Evolutionary conservation across 2,329 filamentous ascomycete genomes (phyloP).

Genomic region (Ophiostoma sp.): DNA sequence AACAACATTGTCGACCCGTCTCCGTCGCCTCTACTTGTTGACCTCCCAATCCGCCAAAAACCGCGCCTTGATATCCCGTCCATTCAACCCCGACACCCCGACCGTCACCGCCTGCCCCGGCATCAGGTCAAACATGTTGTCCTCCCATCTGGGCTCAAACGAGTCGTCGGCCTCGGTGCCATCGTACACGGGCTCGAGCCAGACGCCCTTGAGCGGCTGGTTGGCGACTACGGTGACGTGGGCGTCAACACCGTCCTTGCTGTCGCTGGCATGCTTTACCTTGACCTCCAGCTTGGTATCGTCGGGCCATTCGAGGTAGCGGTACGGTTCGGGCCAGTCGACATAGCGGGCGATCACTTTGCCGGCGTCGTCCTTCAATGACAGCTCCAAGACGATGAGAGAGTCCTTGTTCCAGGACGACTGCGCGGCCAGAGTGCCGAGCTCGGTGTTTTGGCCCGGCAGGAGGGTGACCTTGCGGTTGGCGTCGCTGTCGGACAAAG

Average conservation of each 20-base stretch:
- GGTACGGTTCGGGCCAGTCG: conserved; percentile 72
- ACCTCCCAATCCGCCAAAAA: conserved; percentile 18
- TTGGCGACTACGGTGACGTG: background rate
- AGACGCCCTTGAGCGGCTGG: conserved; percentile 19
- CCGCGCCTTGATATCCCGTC: background rate
- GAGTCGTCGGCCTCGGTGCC: conserved; percentile 6
- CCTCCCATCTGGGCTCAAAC: conserved; percentile 14
- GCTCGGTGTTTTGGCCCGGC: conserved; percentile 8
- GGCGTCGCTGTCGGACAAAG: background rate
- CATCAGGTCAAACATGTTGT: conserved; percentile 25
- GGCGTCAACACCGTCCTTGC: background rate
- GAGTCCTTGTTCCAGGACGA: conserved; percentile 40
- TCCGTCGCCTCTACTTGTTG: background rate
- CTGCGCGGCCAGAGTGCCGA: background rate
- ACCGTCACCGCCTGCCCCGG: conserved; percentile 5
- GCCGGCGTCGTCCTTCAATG: background rate
- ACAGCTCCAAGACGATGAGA: conserved; percentile 47
- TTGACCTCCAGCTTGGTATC: conserved; percentile 42
- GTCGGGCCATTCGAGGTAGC: conserved; percentile 60
- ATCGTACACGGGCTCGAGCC: conserved; percentile 19
- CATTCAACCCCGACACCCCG: conserved; percentile 1
- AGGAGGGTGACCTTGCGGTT: background rate
- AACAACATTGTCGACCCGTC: background rate
- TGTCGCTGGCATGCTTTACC: background rate
- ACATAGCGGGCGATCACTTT: conserved; percentile 60